phyloP scores from a whole-genome alignment of 805 yeast species.

The Saccharomycopsis synnaedendra region DNA sequence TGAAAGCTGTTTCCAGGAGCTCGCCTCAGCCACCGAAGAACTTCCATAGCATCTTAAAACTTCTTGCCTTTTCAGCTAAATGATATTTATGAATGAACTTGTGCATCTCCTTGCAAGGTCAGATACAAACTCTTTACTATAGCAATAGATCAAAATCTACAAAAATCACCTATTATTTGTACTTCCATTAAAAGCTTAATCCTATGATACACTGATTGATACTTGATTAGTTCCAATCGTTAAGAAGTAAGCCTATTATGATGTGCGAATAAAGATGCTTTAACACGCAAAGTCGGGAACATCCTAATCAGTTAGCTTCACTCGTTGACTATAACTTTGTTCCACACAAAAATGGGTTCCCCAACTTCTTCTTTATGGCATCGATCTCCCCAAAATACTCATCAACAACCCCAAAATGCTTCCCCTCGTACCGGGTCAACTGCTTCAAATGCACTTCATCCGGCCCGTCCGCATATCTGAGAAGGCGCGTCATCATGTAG shows the following conservation, averaged over 20 bases:
- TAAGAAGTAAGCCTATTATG: neutral
- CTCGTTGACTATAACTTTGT: neutral
- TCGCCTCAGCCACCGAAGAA: too few species aligned
- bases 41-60: too few species aligned
- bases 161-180: too few species aligned
- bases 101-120: too few species aligned
- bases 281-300: neutral
- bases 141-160: too few species aligned
- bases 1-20: too few species aligned
- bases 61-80: too few species aligned
- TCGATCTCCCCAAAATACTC: constrained; percentile 20
- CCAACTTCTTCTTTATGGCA: constrained; percentile 3
- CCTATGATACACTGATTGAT: too few species aligned
- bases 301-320: neutral
- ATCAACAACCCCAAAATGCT: constrained; percentile 27
- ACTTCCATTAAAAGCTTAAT: too few species aligned
- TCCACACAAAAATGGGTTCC: constrained; percentile 1
- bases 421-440: constrained; percentile 38
- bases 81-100: too few species aligned
- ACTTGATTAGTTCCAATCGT: too few species aligned
- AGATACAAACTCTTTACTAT: too few species aligned
- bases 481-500: constrained; percentile 41
- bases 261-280: neutral
- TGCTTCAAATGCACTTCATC: constrained; percentile 55
- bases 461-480: constrained; percentile 60